phyloP scores from a whole-genome alignment of 1,284 basidiomycete species.

The Trichosporon coremiiforme region DNA sequence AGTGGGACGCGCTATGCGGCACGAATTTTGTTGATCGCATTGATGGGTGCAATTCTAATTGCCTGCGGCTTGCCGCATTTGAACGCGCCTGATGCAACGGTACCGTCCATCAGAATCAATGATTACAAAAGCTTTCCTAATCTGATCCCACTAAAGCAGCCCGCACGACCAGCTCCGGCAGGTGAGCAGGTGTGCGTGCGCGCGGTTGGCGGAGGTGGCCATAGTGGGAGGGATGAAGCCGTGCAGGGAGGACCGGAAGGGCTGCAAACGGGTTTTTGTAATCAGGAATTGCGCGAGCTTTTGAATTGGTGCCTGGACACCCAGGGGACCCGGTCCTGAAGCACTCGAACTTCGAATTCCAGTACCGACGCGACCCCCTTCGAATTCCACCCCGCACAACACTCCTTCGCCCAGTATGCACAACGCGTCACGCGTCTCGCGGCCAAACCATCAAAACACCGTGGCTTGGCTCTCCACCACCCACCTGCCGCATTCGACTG shows the following conservation, averaged over 20 bases:
- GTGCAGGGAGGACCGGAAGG: background rate
- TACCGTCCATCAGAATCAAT: background rate
- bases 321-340: background rate
- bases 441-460: background rate
- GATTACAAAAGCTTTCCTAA: conserved; percentile 1
- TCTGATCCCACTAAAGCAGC: background rate
- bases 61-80: background rate
- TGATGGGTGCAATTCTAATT: conserved; percentile 6
- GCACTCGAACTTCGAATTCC: background rate
- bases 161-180: too few species aligned
- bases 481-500: background rate
- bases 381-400: background rate
- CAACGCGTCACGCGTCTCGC: background rate
- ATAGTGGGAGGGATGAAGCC: background rate
- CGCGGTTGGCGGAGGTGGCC: conserved; percentile 10
- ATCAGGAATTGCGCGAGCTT: background rate
- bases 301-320: conserved; percentile 11
- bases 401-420: background rate
- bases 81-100: background rate
- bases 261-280: conserved; percentile 6
- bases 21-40: conserved; percentile 13
- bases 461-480: background rate
- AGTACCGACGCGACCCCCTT: background rate
- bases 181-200: background rate
- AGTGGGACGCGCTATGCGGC: conserved; percentile 11